Percentiles rank a stretch among this genome's conserved stretches.
phyloP scores from a whole-genome alignment of 2,329 filamentous ascomycete genomes.

The Neoscytalidium dimidiatum region DNA sequence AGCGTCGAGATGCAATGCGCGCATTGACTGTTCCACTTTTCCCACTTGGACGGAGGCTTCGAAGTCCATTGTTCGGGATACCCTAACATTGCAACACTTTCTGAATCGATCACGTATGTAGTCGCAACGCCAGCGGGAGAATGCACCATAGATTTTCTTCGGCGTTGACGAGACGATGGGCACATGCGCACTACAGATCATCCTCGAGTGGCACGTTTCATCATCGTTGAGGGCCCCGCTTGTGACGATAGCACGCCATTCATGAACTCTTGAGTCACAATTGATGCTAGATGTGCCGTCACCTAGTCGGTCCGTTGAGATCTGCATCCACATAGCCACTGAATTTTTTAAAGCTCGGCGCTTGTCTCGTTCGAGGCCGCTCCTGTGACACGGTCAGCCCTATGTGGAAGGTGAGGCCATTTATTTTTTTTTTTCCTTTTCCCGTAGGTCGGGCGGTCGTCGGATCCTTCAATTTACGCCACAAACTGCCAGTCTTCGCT shows the following conservation, averaged over 20 bases:
- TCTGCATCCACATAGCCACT: background rate
- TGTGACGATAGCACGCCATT: background rate
- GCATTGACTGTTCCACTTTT: background rate
- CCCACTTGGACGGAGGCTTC: background rate
- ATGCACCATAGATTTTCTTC: background rate
- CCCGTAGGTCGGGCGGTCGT: background rate
- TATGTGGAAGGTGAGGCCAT: background rate
- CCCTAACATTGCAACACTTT: background rate
- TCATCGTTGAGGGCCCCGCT: background rate
- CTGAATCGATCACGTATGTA: background rate
- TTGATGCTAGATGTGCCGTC: background rate
- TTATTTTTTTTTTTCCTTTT: background rate
- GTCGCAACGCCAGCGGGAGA: background rate
- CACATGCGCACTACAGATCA: background rate
- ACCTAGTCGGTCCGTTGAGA: background rate
- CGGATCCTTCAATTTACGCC: background rate
- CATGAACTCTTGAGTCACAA: background rate
- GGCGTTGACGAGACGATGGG: background rate
- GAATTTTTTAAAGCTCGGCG: background rate
- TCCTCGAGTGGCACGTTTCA: background rate
- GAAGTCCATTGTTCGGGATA: background rate
- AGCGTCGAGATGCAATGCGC: background rate
- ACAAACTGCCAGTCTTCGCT: background rate
- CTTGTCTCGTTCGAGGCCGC: background rate
- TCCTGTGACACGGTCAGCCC: background rate